Conservation (phyloP, 2,329 filamentous ascomycete species). For the Fusarium robinianum region DNA sequence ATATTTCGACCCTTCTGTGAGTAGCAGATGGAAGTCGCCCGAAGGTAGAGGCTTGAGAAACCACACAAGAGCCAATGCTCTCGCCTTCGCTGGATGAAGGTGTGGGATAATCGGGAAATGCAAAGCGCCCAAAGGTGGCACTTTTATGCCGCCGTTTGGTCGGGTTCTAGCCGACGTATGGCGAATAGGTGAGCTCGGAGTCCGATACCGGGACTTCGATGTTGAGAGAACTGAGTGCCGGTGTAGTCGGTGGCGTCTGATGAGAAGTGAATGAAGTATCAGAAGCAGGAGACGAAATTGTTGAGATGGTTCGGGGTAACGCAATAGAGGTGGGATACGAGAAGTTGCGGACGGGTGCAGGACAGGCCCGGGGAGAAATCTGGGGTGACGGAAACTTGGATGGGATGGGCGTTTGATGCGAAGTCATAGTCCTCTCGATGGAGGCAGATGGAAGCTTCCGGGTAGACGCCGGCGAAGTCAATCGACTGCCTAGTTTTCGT, state of each 20-base stretch:
- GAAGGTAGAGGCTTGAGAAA: background rate
- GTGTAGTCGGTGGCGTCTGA: background rate
- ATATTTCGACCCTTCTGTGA: too few species aligned
- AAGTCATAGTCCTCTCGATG: too few species aligned
- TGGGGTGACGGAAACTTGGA: background rate
- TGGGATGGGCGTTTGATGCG: constrained; percentile 2
- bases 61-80: background rate
- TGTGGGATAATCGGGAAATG: constrained; percentile 1
- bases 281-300: background rate
- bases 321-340: constrained; percentile 29
- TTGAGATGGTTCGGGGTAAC: constrained; percentile 1
- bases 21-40: too few species aligned
- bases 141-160: constrained; percentile 11
- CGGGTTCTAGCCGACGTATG: constrained; percentile 11
- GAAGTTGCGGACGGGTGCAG: constrained; percentile 28
- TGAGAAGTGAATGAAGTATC: background rate
- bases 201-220: background rate
- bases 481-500: too few species aligned
- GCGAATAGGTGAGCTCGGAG: background rate
- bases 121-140: constrained; percentile 5
- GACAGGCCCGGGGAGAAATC: too few species aligned
- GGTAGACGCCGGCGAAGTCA: too few species aligned
- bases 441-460: background rate
- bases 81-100: background rate
- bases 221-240: background rate